phyloP scores from a whole-genome alignment of 768 basidiomycete species.

The Sporobolomyces pararoseus region DNA sequence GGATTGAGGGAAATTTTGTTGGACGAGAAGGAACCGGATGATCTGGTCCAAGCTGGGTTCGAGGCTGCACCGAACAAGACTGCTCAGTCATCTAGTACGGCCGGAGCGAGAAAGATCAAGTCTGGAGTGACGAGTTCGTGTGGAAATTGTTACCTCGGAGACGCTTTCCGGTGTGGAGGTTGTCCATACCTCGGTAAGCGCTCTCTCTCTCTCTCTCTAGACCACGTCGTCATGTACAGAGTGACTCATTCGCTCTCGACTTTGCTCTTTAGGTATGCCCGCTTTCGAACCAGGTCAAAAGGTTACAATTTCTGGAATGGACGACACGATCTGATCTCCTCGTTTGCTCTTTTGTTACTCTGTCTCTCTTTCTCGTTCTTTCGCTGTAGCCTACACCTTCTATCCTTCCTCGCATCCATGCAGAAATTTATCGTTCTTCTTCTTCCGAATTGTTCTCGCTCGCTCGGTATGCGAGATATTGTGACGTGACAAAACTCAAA shows the following conservation, averaged over 20 bases:
- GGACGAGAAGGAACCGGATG: conserved; percentile 59
- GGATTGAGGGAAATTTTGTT: conserved; percentile 91
- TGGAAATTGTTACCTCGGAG: conserved; percentile 94
- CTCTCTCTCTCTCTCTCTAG: background rate
- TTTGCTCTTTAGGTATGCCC: conserved; percentile 76
- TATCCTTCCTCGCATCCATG: too few species aligned
- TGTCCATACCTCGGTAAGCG: conserved; percentile 91
- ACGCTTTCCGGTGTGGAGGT: conserved; percentile 92
- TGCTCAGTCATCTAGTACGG: conserved; percentile 44
- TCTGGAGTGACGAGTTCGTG: conserved; percentile 83
- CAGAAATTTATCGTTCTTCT: too few species aligned
- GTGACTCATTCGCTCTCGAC: background rate
- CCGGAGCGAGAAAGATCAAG: conserved; percentile 43
- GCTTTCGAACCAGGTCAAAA: conserved; percentile 98
- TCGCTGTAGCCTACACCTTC: too few species aligned
- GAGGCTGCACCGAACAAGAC: conserved; percentile 48
- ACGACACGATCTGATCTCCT: conserved; percentile 31
- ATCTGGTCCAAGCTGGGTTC: conserved; percentile 53
- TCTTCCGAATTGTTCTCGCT: too few species aligned
- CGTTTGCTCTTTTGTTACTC: conserved; percentile 43
- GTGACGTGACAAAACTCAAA: too few species aligned
- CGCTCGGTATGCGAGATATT: too few species aligned
- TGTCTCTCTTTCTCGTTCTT: conserved; percentile 52
- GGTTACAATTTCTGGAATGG: conserved; percentile 58
- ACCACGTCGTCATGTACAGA: background rate